These are phyloP conservation scores for Capronia americana DNA, from an alignment of 2,329 filamentous ascomycete genomes.

Conservation along the genomic window DNA sequence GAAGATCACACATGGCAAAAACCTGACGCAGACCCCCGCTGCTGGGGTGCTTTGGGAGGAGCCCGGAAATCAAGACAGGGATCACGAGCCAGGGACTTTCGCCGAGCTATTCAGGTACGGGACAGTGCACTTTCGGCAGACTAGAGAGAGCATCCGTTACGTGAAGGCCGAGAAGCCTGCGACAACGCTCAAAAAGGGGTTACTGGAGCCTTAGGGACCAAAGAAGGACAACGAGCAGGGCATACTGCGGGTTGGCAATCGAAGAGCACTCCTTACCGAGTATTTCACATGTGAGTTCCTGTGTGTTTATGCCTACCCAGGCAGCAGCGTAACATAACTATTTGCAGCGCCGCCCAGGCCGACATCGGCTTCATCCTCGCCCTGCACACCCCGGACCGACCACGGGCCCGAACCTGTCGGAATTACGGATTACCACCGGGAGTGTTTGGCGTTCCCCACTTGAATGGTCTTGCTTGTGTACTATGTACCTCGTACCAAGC, in stretches of 20 bases:
- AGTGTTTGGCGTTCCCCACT: neutral
- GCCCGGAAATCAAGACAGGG: conserved; percentile 38
- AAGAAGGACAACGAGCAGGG: neutral
- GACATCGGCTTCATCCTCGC: conserved; percentile 10
- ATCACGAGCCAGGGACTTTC: conserved; percentile 43
- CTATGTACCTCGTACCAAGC: too few relatives aligned
- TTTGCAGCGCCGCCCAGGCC: neutral
- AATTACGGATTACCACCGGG: neutral
- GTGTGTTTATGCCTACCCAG: neutral
- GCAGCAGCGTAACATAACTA: neutral
- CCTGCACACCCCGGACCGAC: conserved; percentile 6
- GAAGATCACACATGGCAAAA: conserved; percentile 43
- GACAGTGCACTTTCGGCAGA: conserved; percentile 43
- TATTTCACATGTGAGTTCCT: too few relatives aligned
- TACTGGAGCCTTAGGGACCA: conserved; percentile 37
- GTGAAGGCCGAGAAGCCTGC: conserved; percentile 30
- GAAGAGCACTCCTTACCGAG: neutral
- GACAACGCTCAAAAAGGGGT: conserved; percentile 35
- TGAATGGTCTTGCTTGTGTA: too few relatives aligned
- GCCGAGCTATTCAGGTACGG: conserved; percentile 44
- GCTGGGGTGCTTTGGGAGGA: conserved; percentile 43
- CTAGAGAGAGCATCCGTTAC: conserved; percentile 31
- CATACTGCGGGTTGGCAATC: neutral
- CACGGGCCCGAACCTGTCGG: conserved; percentile 1
- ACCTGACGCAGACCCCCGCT: conserved; percentile 36